Conservation (phyloP, 306 rosid species). For the Lathyrus aphaca region DNA sequence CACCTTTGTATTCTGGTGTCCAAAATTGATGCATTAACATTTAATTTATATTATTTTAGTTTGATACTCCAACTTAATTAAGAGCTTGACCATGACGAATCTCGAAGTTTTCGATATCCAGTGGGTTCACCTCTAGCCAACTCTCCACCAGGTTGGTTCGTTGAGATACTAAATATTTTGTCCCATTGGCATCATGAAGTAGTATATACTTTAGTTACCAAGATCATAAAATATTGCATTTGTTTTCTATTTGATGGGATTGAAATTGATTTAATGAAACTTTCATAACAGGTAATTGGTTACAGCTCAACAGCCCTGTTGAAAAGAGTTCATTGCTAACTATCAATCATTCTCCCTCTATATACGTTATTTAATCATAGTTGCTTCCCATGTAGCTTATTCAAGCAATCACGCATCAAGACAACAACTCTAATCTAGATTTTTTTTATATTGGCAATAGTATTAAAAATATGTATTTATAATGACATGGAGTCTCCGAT, state of each 20-base stretch:
- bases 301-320: slow-evolving; percentile 78
- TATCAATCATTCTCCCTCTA: slow-evolving; percentile 76
- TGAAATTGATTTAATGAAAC: slow-evolving; percentile 32
- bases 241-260: slow-evolving; percentile 27
- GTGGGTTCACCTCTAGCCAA: slow-evolving; percentile 84
- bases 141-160: no score
- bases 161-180: no score
- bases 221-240: no score
- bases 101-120: slow-evolving; percentile 75
- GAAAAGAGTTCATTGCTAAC: slow-evolving; percentile 72
- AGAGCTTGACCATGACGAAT: slow-evolving; percentile 93
- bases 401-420: no score
- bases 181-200: no score
- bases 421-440: no score
- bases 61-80: slow-evolving; percentile 90
- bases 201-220: no score
- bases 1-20: slow-evolving; percentile 29
- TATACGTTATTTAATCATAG: no score
- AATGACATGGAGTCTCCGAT: no score
- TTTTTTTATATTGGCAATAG: no score
- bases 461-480: no score
- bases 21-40: slow-evolving; percentile 3
- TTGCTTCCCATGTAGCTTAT: no score
- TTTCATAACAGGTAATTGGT: slow-evolving; percentile 77
- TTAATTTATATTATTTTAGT: slow-evolving; percentile 48